Conservation (phyloP, 2,329 filamentous ascomycete genomes). For the Colletotrichum agaves region DNA sequence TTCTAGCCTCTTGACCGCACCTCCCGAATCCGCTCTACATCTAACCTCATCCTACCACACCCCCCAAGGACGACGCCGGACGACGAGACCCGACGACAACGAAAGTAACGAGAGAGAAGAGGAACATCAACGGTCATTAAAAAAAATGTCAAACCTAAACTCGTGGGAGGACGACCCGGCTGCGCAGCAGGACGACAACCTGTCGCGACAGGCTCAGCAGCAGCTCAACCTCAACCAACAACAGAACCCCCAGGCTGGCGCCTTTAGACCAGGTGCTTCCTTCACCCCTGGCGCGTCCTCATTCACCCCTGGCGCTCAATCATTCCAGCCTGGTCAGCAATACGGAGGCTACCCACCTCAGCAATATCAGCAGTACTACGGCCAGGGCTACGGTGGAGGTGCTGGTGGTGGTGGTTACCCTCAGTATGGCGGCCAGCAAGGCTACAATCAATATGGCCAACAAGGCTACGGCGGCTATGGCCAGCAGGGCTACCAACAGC, state of each 20-base stretch:
- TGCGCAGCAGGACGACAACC: slow-evolving; percentile 80
- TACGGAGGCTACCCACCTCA: slow-evolving; percentile 67
- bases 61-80: neutral
- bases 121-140: neutral
- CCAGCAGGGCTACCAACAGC: slow-evolving; percentile 52
- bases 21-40: slow-evolving; percentile 8
- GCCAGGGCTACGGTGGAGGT: slow-evolving; percentile 58
- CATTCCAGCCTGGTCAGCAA: slow-evolving; percentile 78
- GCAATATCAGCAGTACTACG: slow-evolving; percentile 65
- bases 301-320: slow-evolving; percentile 77
- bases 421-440: slow-evolving; percentile 60
- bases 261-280: slow-evolving; percentile 54
- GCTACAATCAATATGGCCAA: slow-evolving; percentile 59
- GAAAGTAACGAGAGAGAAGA: too few species aligned
- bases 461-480: slow-evolving; percentile 47
- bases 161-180: slow-evolving; percentile 93
- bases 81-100: too few species aligned
- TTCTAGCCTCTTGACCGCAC: slow-evolving; percentile 35
- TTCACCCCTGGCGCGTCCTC: slow-evolving; percentile 66
- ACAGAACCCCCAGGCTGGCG: slow-evolving; percentile 55
- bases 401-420: slow-evolving; percentile 66
- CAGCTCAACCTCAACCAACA: slow-evolving; percentile 78
- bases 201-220: slow-evolving; percentile 80
- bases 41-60: slow-evolving; percentile 5
- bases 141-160: slow-evolving; percentile 85